A percentile compares a stretch with the other conserved stretches of the same genome.
These are phyloP conservation scores for Lactarius evosmus DNA, from an alignment of 768 basidiomycete species.

Conservation along the genomic window DNA sequence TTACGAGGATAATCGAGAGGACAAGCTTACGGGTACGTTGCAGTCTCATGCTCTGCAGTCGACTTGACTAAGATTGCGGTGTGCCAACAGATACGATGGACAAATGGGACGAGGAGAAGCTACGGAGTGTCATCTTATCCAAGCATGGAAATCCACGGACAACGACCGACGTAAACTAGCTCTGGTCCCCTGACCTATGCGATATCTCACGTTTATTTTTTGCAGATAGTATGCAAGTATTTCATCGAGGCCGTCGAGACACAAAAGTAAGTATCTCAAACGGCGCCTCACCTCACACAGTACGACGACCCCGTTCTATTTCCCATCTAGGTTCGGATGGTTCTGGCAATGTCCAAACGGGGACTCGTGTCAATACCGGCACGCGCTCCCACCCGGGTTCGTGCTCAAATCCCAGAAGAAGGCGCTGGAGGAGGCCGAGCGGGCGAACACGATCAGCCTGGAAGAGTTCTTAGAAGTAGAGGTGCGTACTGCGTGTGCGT, in stretches of 20 bases:
- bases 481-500: conserved; percentile 44
- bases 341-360: conserved; percentile 96
- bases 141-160: conserved; percentile 90
- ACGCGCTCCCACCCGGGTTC: conserved; percentile 94
- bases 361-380: conserved; percentile 87
- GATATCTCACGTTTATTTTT: conserved; percentile 6
- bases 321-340: conserved; percentile 69
- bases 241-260: conserved; percentile 96
- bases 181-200: conserved; percentile 8
- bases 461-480: conserved; percentile 98
- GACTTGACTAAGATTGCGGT: too few species aligned
- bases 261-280: conserved; percentile 54
- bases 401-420: conserved; percentile 93
- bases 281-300: not conserved
- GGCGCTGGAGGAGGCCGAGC: conserved; percentile 85
- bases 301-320: not conserved
- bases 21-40: conserved; percentile 65
- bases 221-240: conserved; percentile 93
- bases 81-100: conserved; percentile 98
- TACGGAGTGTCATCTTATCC: conserved; percentile 79
- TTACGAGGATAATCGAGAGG: conserved; percentile 84
- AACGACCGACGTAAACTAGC: conserved; percentile 75
- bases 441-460: conserved; percentile 82
- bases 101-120: conserved; percentile 93
- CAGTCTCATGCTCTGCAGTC: too few species aligned